Evolutionary conservation across 2,329 filamentous ascomycete genomes (phyloP), one percentile per base, ranked within the genome.

Genomic region (Zymoseptoria ardabiliae): DNA sequence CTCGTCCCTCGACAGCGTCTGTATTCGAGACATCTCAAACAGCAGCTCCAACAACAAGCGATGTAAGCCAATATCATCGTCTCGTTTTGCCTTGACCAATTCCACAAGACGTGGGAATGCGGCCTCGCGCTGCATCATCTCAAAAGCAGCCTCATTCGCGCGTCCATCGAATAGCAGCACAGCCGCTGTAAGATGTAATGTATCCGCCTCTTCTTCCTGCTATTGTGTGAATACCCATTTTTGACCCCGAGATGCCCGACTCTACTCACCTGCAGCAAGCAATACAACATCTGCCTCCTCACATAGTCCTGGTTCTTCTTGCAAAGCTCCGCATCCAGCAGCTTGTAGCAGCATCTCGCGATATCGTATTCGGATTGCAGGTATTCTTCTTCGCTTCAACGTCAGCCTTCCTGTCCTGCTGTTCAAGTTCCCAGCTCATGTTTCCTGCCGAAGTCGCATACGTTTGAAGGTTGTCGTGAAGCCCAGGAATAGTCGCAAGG

Each of bases 1-100:
- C 72, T 99, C 93, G 65, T 90, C 85, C 61, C 82, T 77, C 57
- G 83, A 86, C 61, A 99, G 77, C 63, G 86, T 84, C 74, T 97
- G 91, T 72, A 97, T 91, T 61, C 95, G 84, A 51, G 91, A 92
- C 89, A 97, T 97, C 78, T 97, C 94, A 75, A 96, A 99, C 71
- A 97, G 82, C 58, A 99, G 78, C 74, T 97, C 89, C 69, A 99
- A 80, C 56, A 97, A 79, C 62, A 94, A 77, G 41, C 88, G 85
- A 75, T 97, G 90, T 61, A 97, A 79, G 56, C 84, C 81, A 22
- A 84, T 81, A 70, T 92, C 88, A 48, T 87, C 82, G 20, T 76
- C 73, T 55, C 81, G 81, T 62, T 82, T 82, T 50, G 78, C 81
- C 69, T 87, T 83, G 68, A 97, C 87, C 65, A 99, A 78, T 63